Conservation (phyloP, 805 yeast species). For the Candida manassasensis region DNA sequence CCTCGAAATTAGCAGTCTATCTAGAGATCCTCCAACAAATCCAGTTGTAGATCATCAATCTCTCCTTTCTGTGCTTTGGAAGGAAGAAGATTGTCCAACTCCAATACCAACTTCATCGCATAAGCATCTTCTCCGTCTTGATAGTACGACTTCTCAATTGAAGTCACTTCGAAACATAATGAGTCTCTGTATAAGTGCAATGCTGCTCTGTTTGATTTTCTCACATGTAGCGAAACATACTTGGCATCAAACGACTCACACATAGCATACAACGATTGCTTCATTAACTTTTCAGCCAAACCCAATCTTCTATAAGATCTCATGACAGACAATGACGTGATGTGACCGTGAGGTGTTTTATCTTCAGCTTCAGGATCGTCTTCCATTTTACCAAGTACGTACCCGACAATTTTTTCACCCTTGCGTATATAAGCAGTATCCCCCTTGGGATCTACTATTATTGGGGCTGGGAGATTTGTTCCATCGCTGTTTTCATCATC, state of each 20-base stretch:
- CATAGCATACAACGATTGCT: conserved; percentile 74
- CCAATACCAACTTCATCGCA: conserved; percentile 76
- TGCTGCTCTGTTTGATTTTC: conserved; percentile 92
- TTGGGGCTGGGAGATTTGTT: conserved; percentile 9
- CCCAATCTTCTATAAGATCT: conserved; percentile 95
- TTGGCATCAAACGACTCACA: conserved; percentile 77
- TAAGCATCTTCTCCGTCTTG: conserved; percentile 98
- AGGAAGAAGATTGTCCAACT: conserved; percentile 58
- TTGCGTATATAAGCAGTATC: conserved; percentile 61
- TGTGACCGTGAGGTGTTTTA: conserved; percentile 84
- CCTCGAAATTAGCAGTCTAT: no score
- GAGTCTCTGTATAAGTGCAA: conserved; percentile 86
- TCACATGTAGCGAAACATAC: conserved; percentile 86
- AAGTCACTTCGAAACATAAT: conserved; percentile 72
- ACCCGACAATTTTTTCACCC: conserved; percentile 88
- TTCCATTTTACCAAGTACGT: conserved; percentile 94
- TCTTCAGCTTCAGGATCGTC: conserved; percentile 80
- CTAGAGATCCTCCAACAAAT: conserved; percentile 22
- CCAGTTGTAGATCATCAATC: conserved; percentile 51
- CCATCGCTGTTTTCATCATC: conserved; percentile 28
- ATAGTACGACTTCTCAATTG: conserved; percentile 83
- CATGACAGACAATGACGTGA: conserved; percentile 91
- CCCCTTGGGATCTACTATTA: conserved; percentile 40
- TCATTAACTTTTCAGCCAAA: conserved; percentile 85
- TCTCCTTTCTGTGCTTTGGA: conserved; percentile 46